A percentile compares a stretch with the other conserved stretches of the same genome.
phyloP scores from a whole-genome alignment of 2,329 filamentous ascomycete species.

The Metarhizium album region DNA sequence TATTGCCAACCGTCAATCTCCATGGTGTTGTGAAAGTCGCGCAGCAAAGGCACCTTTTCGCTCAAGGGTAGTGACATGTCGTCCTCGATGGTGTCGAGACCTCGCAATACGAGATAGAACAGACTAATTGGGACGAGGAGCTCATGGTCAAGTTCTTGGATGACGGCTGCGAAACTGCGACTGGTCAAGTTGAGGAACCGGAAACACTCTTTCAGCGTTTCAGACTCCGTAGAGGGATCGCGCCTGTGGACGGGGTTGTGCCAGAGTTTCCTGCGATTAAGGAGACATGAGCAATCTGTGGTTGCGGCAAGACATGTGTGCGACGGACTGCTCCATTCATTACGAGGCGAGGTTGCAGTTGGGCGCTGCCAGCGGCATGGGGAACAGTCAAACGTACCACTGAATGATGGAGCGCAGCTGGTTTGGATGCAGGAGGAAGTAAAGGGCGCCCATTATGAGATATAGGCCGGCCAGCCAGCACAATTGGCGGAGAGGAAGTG shows the following conservation, averaged over 20 bases:
- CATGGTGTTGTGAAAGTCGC: constrained; percentile 69
- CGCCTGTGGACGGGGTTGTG: constrained; percentile 87
- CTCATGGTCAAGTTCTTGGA: constrained; percentile 91
- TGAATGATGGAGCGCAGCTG: constrained; percentile 77
- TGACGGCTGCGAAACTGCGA: constrained; percentile 86
- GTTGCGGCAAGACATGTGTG: not conserved
- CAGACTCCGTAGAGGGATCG: constrained; percentile 62
- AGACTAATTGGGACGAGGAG: constrained; percentile 78
- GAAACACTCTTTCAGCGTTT: constrained; percentile 73
- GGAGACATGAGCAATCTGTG: constrained; percentile 9
- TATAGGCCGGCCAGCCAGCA: constrained; percentile 6
- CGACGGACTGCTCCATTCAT: too few species aligned
- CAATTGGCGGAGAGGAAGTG: not conserved
- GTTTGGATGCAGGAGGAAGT: constrained; percentile 64
- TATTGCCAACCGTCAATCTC: constrained; percentile 87
- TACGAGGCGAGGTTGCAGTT: too few species aligned
- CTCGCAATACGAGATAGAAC: constrained; percentile 88
- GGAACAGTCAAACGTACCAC: constrained; percentile 49
- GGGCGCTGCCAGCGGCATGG: not conserved
- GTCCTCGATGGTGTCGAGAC: constrained; percentile 96
- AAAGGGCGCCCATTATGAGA: constrained; percentile 50
- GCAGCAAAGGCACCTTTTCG: constrained; percentile 76
- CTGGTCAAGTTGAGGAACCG: constrained; percentile 77
- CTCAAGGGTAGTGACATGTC: constrained; percentile 83
- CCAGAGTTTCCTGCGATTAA: constrained; percentile 71